Conservation (phyloP, 1,284 basidiomycete species). For the Fomitiporia mediterranea region DNA sequence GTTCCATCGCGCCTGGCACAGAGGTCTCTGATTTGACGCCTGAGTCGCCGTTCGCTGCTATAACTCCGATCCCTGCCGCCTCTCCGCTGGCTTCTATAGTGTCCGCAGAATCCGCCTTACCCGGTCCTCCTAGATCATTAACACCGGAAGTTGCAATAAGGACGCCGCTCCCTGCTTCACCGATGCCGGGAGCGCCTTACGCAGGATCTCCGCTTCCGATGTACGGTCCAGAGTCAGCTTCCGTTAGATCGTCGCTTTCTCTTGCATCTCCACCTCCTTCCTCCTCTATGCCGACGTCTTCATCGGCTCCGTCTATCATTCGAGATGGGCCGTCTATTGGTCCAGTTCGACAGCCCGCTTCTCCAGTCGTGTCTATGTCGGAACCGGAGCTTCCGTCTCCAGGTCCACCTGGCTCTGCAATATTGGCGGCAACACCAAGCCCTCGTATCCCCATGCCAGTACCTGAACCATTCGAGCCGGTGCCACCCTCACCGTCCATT, state of each 20-base stretch:
- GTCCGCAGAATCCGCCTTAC: slow-evolving; percentile 7
- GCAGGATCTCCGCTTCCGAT: slow-evolving; percentile 5
- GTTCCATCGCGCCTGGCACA: not conserved
- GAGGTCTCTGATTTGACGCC: slow-evolving; percentile 8
- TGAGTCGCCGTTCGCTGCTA: slow-evolving; percentile 9
- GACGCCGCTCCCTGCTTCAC: slow-evolving; percentile 1
- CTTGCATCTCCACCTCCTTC: slow-evolving; percentile 10
- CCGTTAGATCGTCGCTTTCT: slow-evolving; percentile 7
- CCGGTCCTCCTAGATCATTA: slow-evolving; percentile 1
- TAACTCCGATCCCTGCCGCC: slow-evolving; percentile 2
- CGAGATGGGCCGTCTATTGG: slow-evolving; percentile 27
- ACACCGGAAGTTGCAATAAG: slow-evolving; percentile 4
- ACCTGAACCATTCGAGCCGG: not conserved
- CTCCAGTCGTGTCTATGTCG: slow-evolving; percentile 14
- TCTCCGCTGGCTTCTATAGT: slow-evolving; percentile 11
- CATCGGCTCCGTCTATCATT: slow-evolving; percentile 28
- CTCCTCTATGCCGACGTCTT: slow-evolving; percentile 28
- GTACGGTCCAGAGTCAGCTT: not conserved
- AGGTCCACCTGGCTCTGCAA: not conserved
- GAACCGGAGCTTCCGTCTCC: not conserved
- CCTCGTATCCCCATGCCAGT: slow-evolving; percentile 2
- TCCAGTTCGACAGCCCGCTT: slow-evolving; percentile 6
- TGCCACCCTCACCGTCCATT: slow-evolving; percentile 6
- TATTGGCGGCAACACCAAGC: not conserved
- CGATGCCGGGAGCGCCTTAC: slow-evolving; percentile 1